A percentile compares a stretch with the other conserved stretches of the same genome.
Conservation (phyloP, 2,329 filamentous ascomycete genomes). For the Periconia sp. region DNA sequence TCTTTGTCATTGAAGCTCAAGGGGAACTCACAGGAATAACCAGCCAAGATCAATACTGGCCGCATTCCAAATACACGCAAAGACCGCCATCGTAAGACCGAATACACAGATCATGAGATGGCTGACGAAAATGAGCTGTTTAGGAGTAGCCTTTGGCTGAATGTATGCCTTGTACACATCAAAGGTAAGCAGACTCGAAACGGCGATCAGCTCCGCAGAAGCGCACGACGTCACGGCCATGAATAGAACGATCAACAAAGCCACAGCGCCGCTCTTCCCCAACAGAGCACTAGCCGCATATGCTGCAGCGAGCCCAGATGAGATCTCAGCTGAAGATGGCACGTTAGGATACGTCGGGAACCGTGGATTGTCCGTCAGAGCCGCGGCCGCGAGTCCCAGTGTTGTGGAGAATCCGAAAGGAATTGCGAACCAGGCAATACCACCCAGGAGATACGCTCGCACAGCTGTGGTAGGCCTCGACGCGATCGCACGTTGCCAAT, state of each 20-base stretch:
- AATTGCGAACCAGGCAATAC: conserved; percentile 57
- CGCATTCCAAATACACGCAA: conserved; percentile 46
- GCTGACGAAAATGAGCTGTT: conserved; percentile 47
- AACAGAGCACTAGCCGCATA: conserved; percentile 37
- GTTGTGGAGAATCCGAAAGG: conserved; percentile 56
- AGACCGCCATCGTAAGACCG: conserved; percentile 48
- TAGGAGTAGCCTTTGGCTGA: conserved; percentile 42
- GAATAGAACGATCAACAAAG: conserved; percentile 37
- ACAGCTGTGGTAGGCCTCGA: conserved; percentile 36
- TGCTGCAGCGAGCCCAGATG: conserved; percentile 34
- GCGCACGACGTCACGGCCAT: conserved; percentile 44
- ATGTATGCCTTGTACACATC: conserved; percentile 54
- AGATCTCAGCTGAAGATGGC: conserved; percentile 32
- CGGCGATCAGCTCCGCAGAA: conserved; percentile 51
- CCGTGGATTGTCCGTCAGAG: conserved; percentile 49
- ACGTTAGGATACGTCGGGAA: conserved; percentile 52
- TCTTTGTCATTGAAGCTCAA: too few species aligned
- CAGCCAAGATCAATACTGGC: conserved; percentile 50
- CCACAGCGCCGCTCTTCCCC: conserved; percentile 36
- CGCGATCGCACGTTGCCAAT: conserved; percentile 53
- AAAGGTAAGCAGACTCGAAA: conserved; percentile 49
- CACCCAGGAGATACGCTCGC: conserved; percentile 46
- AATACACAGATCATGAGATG: conserved; percentile 50
- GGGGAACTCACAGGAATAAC: conserved; percentile 41
- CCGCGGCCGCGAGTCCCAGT: conserved; percentile 53